A percentile compares a stretch with the other conserved stretches of the same genome.
phyloP scores from a whole-genome alignment of 345 rosid species.

The Hirschfeldia incana region DNA sequence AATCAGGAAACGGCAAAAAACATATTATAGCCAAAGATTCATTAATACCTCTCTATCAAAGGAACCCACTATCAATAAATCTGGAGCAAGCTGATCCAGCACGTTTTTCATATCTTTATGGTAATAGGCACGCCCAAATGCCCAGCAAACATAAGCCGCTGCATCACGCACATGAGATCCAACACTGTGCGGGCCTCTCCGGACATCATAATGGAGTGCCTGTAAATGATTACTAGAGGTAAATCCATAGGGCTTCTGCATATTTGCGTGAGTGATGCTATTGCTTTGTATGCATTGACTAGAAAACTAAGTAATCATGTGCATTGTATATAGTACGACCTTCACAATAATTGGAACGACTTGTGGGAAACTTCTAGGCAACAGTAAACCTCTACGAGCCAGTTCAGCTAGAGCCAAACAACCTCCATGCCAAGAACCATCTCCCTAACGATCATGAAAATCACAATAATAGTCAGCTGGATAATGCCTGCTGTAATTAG shows the following conservation, averaged over 20 bases:
- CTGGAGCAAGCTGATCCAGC: slow-evolving; percentile 84
- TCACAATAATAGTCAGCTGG: slow-evolving; percentile 23
- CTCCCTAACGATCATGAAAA: slow-evolving; percentile 64
- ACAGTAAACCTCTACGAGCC: slow-evolving; percentile 91
- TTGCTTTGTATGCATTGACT: not conserved
- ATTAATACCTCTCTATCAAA: slow-evolving; percentile 89
- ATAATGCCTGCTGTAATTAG: slow-evolving; percentile 10
- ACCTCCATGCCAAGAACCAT: slow-evolving; percentile 99
- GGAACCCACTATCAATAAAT: slow-evolving; percentile 83
- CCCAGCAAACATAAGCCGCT: slow-evolving; percentile 99
- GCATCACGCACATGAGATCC: slow-evolving; percentile 99
- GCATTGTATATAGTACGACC: slow-evolving; percentile 47
- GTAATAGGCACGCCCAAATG: slow-evolving; percentile 95
- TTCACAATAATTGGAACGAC: slow-evolving; percentile 83
- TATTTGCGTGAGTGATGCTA: not conserved
- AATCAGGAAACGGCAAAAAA: slow-evolving; percentile 18
- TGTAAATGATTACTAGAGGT: slow-evolving; percentile 40
- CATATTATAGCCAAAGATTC: slow-evolving; percentile 9
- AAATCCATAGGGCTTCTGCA: not conserved
- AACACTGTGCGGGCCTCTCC: slow-evolving; percentile 97
- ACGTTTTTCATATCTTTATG: slow-evolving; percentile 81
- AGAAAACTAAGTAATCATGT: slow-evolving; percentile 20
- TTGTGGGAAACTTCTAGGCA: slow-evolving; percentile 84
- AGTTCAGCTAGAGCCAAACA: slow-evolving; percentile 95
- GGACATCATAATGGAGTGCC: slow-evolving; percentile 97